A percentile compares a stretch with the other conserved stretches of the same genome.
These are phyloP conservation scores for Magnusiomyces starmeri DNA, from an alignment of 1,139 yeast genomes.

Conservation along the genomic window DNA sequence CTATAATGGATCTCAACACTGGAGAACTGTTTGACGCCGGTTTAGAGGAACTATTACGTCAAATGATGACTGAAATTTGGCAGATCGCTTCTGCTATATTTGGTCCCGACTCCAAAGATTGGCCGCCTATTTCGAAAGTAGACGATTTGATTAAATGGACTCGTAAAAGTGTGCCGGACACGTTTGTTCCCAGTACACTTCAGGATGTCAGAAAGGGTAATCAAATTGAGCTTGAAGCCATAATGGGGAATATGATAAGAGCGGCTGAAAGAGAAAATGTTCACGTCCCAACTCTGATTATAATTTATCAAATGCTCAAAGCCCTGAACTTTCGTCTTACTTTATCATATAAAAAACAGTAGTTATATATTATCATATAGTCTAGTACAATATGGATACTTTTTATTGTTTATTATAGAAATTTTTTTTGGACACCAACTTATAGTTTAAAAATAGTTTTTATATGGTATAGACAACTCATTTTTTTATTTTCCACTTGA, in stretches of 20 bases:
- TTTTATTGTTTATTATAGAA: too few relatives aligned
- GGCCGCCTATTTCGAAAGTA: conserved; percentile 15
- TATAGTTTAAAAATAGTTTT: too few relatives aligned
- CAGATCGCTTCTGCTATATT: conserved; percentile 19
- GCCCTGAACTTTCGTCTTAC: conserved; percentile 20
- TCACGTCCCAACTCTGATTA: conserved; percentile 19
- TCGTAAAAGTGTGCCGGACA: conserved; percentile 9
- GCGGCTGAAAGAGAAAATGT: conserved; percentile 20
- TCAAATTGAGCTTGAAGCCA: conserved; percentile 21
- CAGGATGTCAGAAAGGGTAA: conserved; percentile 25
- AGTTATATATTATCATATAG: too few relatives aligned
- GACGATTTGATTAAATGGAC: conserved; percentile 17
- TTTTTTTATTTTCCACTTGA: too few relatives aligned
- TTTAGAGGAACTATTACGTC: conserved; percentile 10
- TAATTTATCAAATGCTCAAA: conserved; percentile 17
- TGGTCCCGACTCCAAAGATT: conserved; percentile 14
- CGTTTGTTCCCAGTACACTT: conserved; percentile 23
- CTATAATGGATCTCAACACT: conserved; percentile 18
- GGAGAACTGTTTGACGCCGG: conserved; percentile 18
- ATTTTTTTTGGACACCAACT: too few relatives aligned
- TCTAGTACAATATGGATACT: too few relatives aligned
- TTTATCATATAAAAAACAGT: too few relatives aligned
- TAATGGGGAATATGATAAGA: conserved; percentile 22
- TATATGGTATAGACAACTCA: too few relatives aligned
- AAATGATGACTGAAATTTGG: conserved; percentile 21